Conservation (phyloP, 108 stramenopile genomes). For the Stephanodiscus minutulus region DNA sequence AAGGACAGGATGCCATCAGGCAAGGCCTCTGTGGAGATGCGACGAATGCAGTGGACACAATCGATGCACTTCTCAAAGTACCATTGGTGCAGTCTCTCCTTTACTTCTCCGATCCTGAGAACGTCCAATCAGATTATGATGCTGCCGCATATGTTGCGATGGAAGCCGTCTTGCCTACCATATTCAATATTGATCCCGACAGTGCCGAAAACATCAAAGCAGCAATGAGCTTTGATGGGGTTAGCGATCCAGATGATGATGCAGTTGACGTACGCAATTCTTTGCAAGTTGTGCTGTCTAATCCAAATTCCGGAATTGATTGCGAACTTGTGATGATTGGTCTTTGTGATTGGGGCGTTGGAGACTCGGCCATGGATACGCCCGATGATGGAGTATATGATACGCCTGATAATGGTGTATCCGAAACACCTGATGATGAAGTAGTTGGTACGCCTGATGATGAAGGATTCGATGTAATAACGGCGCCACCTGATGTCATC, state of each 20-base stretch:
- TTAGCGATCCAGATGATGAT: not conserved
- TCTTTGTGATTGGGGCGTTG: slow-evolving; percentile 7
- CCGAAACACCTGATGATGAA: not conserved
- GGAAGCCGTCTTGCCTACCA: slow-evolving; percentile 35
- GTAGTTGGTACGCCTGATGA: no score
- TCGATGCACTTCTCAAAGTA: slow-evolving; percentile 39
- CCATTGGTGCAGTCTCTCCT: slow-evolving; percentile 65
- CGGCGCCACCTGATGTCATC: slow-evolving; percentile 45
- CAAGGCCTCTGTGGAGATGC: slow-evolving; percentile 48
- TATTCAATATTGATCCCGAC: slow-evolving; percentile 19
- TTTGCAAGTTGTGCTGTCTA: slow-evolving; percentile 14
- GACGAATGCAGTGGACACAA: slow-evolving; percentile 31
- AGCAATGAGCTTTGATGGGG: slow-evolving; percentile 17
- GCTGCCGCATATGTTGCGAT: slow-evolving; percentile 38
- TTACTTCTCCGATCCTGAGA: slow-evolving; percentile 36
- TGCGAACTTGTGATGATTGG: slow-evolving; percentile 24
- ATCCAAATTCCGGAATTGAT: slow-evolving; percentile 25
- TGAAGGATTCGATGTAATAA: slow-evolving; percentile 14
- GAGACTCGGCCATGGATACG: not conserved
- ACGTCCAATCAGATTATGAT: slow-evolving; percentile 22
- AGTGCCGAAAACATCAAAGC: slow-evolving; percentile 18
- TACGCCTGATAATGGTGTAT: not conserved
- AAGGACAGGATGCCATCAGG: slow-evolving; percentile 48
- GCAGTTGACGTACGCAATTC: slow-evolving; percentile 20
- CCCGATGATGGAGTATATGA: not conserved